Evolutionary conservation across 78 protist genomes (phyloP), one percentile per base, ranked within the genome.

Genomic region (Anaeramoeba ignava): DNA sequence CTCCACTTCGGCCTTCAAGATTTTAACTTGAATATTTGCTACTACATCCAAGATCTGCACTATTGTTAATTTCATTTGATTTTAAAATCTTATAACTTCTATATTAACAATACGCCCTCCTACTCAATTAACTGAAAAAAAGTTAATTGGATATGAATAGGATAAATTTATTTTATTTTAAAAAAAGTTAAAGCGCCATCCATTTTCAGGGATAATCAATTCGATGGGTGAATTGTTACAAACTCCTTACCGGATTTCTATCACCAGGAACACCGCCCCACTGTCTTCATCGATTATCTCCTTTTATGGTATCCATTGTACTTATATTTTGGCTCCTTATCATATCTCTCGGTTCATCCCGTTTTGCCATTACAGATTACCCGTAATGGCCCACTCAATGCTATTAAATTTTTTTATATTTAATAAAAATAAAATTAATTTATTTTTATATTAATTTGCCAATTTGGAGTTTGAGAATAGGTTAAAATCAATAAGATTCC

Each of bases 351-450:
- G 92, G 95, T 89, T 91, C 91, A 91, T 90, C 95, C 95, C 95
- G 90, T 93, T 89, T 92, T 92, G 95, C 95, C 95, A 89, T 93
- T 87, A 86, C 95, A 91, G 95, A 92, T 92, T 92, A 92, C 95
- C 95, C 90, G 87, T 88, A 89, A 90, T 86, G 95, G 95, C 95
- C 95, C 95, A 92, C 95, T 91, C 82, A 3, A 89, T 79, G 41
- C 90, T 84, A 27, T 23, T 68, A 83, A 88, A 54, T 8, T 27
- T 54, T 27, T 27, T 54, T 27, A 54, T 8, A 27, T 8, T 8
- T 17, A 27, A 27, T 17, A 54, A 54, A 54, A 54, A 54, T 27
- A 54, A 54, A 54, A 89, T 87, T 39, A 81, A 0, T 41, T 80
- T 0, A 0, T 27, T 36, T 79, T 1, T 12, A 87, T 82, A 8